These are phyloP conservation scores for Castanopsis chinensis DNA, from an alignment of 306 rosid species.

Conservation along the genomic window DNA sequence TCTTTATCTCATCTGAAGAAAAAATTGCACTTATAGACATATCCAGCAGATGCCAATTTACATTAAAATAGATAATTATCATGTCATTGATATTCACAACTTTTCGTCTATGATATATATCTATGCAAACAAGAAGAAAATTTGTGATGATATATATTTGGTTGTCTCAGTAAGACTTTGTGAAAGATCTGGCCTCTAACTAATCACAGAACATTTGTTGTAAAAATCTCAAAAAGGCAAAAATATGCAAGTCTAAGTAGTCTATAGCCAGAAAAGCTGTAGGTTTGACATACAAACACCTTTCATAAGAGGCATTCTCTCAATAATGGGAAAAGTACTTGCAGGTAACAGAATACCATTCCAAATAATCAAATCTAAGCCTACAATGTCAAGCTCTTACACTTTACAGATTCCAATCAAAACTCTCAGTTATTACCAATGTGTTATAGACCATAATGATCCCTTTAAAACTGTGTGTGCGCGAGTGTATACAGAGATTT, in stretches of 20 bases:
- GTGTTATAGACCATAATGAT: not conserved
- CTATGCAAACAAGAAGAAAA: slow-evolving; percentile 9
- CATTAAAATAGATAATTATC: not conserved
- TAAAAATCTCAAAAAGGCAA: not conserved
- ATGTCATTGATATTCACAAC: slow-evolving; percentile 11
- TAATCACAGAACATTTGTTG: not conserved
- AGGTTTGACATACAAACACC: not conserved
- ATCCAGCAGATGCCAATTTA: slow-evolving; percentile 2
- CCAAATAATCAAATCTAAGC: not conserved
- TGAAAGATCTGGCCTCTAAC: not conserved
- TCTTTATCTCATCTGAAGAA: slow-evolving; percentile 63
- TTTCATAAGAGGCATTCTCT: not conserved
- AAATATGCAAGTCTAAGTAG: not conserved
- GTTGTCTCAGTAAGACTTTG: not conserved
- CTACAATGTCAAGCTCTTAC: not conserved
- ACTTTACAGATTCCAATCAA: not conserved
- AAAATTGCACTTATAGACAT: slow-evolving; percentile 23
- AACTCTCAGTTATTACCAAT: not conserved
- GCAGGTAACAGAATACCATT: not conserved
- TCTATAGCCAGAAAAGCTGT: not conserved
- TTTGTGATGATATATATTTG: not conserved
- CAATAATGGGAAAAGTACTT: not conserved
- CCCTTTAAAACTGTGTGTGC: not conserved
- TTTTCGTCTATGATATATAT: not conserved
- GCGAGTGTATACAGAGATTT: not conserved